phyloP scores from a whole-genome alignment of 306 rosid species.

The Vicia sativa region DNA sequence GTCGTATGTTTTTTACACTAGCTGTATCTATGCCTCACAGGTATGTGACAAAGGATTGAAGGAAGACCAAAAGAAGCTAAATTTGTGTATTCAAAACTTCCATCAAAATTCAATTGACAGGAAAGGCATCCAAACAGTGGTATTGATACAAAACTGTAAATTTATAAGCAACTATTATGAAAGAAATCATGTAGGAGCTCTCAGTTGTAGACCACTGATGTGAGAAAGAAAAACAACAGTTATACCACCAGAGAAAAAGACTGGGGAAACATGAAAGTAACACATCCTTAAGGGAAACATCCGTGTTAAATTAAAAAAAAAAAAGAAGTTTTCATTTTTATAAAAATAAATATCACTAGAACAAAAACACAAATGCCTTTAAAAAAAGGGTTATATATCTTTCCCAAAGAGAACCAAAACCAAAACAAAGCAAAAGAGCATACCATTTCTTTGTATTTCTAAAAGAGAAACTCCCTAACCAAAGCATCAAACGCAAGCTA shows the following conservation, averaged over 20 bases:
- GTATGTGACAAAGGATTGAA: conserved; percentile 23
- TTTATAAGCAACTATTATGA: background rate
- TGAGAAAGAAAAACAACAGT: conserved; percentile 13
- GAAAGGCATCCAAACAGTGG: no score
- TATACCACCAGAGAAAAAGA: conserved; percentile 17
- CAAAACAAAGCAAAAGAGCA: conserved; percentile 18
- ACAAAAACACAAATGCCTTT: background rate
- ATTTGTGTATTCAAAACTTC: conserved; percentile 1
- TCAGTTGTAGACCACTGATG: background rate
- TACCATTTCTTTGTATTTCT: conserved; percentile 4
- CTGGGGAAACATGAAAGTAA: conserved; percentile 8
- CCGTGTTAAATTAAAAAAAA: background rate
- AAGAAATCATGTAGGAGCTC: background rate
- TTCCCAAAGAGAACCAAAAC: conserved; percentile 4
- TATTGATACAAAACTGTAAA: conserved; percentile 8
- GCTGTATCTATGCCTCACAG: background rate
- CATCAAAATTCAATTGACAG: conserved; percentile 2
- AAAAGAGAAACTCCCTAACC: conserved; percentile 10
- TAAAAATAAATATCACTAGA: background rate
- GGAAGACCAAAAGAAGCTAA: conserved; percentile 18
- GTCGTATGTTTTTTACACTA: background rate
- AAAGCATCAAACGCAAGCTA: conserved; percentile 4
- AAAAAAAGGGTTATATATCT: background rate
- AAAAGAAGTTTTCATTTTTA: background rate
- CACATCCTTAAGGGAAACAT: conserved; percentile 28